Percentiles rank a stretch among this genome's conserved stretches.
Conservation (phyloP, 345 rosid species). For the Camelina hispida region DNA sequence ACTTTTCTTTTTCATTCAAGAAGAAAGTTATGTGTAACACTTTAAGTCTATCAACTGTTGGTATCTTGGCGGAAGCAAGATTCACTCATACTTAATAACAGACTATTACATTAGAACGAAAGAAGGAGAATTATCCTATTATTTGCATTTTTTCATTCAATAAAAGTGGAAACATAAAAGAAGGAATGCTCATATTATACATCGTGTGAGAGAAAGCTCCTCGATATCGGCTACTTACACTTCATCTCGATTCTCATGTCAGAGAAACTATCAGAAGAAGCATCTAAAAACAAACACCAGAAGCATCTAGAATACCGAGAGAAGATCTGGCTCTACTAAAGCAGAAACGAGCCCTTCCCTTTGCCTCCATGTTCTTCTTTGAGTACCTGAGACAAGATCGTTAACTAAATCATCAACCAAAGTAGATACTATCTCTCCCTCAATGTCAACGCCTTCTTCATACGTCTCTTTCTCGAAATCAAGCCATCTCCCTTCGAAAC, state of each 20-base stretch:
- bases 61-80: not conserved
- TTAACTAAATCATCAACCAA: conserved; percentile 74
- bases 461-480: conserved; percentile 66
- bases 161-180: conserved; percentile 9
- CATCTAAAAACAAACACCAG: not conserved
- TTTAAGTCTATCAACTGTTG: too few species aligned
- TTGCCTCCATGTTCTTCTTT: conserved; percentile 32
- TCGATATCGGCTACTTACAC: conserved; percentile 22
- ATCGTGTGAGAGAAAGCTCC: conserved; percentile 18
- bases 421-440: conserved; percentile 56
- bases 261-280: conserved; percentile 27
- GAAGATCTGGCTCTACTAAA: conserved; percentile 28
- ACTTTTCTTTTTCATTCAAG: not conserved
- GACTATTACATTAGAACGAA: conserved; percentile 3
- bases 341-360: not conserved
- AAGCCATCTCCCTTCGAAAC: conserved; percentile 66
- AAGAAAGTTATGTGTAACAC: conserved; percentile 12
- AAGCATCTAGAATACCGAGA: conserved; percentile 15
- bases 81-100: not conserved
- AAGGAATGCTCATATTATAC: conserved; percentile 8
- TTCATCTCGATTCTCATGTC: conserved; percentile 15
- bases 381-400: conserved; percentile 49
- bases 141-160: conserved; percentile 41
- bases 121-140: conserved; percentile 23
- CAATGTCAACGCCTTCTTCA: conserved; percentile 73